Conservation (phyloP, 2,329 filamentous ascomycete species). For the Phialocephala subalpina region DNA sequence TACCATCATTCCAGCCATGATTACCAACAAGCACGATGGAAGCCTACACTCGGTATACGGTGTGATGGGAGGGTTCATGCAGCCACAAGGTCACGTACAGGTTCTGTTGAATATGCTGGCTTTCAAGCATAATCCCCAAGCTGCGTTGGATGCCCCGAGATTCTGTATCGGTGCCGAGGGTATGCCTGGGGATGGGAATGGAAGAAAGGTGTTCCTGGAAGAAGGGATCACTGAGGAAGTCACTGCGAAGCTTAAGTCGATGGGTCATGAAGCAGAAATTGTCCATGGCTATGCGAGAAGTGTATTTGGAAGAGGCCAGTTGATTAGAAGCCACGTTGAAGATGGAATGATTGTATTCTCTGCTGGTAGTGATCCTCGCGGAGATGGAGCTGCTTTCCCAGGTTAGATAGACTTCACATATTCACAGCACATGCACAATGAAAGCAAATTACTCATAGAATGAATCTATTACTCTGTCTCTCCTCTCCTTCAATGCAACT, state of each 20-base stretch:
- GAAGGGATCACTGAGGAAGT: conserved; percentile 79
- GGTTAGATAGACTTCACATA: conserved; percentile 39
- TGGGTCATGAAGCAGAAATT: conserved; percentile 79
- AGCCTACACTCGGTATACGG: conserved; percentile 87
- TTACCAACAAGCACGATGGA: conserved; percentile 78
- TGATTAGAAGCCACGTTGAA: conserved; percentile 82
- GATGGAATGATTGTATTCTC: conserved; percentile 82
- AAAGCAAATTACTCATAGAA: neutral
- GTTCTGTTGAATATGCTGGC: conserved; percentile 89
- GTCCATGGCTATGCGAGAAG: conserved; percentile 70
- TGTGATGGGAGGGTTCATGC: conserved; percentile 99
- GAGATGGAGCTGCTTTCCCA: conserved; percentile 77
- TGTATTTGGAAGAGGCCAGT: conserved; percentile 86
- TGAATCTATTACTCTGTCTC: neutral
- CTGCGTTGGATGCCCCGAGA: conserved; percentile 89
- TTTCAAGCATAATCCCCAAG: conserved; percentile 83
- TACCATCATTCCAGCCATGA: conserved; percentile 94
- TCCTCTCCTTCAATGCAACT: neutral
- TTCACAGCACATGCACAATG: neutral
- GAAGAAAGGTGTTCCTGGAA: conserved; percentile 77
- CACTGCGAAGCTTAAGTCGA: conserved; percentile 67
- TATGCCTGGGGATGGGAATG: conserved; percentile 67
- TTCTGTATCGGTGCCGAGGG: conserved; percentile 81
- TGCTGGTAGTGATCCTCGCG: conserved; percentile 86
- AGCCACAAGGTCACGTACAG: conserved; percentile 95